Base-by-base conservation (phyloP, 495 filamentous ascomycete species). In the Collariella sp. region DNA sequence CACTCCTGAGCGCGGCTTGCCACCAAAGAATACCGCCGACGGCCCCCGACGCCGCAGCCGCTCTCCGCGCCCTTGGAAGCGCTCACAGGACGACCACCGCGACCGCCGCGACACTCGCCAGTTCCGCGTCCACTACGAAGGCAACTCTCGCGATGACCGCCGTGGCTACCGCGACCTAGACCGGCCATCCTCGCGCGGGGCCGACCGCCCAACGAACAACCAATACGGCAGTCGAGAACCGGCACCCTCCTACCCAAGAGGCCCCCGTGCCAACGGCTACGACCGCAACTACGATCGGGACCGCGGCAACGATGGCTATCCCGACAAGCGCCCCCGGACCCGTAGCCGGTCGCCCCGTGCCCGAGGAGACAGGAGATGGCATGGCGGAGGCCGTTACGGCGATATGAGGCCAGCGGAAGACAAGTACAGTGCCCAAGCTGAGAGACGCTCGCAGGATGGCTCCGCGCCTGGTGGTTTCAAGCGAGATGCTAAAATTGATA, bases 1-100 rank as follows among this genome's bases (percentile, higher is more conserved):
- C 77, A 75, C 78, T 76, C 85, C 83, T 72, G 77, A 84, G 63
- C 75, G 80, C 83, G 84, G 82, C 73, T 81, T 73, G 76, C 83
- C 76, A 74, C 81, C 88, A 82, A 85, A 83, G 79, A 77, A 76
- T 68, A 76, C 81, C 72, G 83, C 77, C 81, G 77, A 70, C 62
- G 66, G 66, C 24, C 63, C 61, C 22, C 64, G 68, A 66, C 76
- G 74, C 68, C 59, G 58, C 4, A 69, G 62, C 57, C 60, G 59
- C 46, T 67, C 67, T 1, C 64, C 67, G 31, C 80, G 79, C 61
- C 82, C 83, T 29, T 81, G 78, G 52, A 89, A 94, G 70, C 80
- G 88, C 62, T 68, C 79, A 57, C 79, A 77, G 63, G 82, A 86
- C 66, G 78, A 80, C 46, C 70, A 78, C 45, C 70, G 68, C 51